Base-by-base conservation (phyloP, 768 basidiomycete species). In the Termitomyces titanicus region DNA sequence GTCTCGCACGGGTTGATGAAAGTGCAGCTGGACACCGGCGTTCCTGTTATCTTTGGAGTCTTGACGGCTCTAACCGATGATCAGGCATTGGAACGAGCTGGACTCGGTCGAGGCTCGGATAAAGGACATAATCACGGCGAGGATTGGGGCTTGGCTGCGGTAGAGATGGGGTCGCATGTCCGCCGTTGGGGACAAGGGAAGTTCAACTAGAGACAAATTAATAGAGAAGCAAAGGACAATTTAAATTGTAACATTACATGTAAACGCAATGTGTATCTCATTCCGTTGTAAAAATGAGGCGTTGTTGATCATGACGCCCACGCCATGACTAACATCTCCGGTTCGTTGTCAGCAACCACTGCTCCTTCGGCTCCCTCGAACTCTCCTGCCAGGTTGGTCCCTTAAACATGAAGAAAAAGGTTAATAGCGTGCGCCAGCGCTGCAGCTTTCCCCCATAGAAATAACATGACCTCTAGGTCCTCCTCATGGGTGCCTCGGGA, bases 81-180 rank as follows among this genome's bases (percentile, higher is more conserved):
- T 61, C 97, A 99, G 74, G 97, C 97, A 22, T 70, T 98, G 64
- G 90, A 95, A 64, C 76, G 97, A 56, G 92, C 97, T n/a, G 97
- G 97, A 4, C 70, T 99, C 43, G 92, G 88, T 18, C 72, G 75
- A 53, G 86, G 81, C 12, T 76, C 67, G 50, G 73, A 78, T 56
- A 87, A 87, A 65, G 93, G 93, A 2, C 97, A 98, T 66, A 98
- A 98, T 72, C 96, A 99, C 66, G 96, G 96, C 17, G 92, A 94
- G 70, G 96, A 98, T 63, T 99, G 95, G 95, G 96, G 89, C n/a
- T 67, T 86, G 37, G 95, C 95, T 3, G 96, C 96, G 3, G 94
- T 98, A 6, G 96, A 99, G 68, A 94, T 94, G 92, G 89, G 84
- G 2, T 74, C 74, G 31, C 84, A 84, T 53, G 72, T 78, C 47